Evolutionary conservation across 805 yeast species (phyloP).

Genomic region (Yarrowia sp.): DNA sequence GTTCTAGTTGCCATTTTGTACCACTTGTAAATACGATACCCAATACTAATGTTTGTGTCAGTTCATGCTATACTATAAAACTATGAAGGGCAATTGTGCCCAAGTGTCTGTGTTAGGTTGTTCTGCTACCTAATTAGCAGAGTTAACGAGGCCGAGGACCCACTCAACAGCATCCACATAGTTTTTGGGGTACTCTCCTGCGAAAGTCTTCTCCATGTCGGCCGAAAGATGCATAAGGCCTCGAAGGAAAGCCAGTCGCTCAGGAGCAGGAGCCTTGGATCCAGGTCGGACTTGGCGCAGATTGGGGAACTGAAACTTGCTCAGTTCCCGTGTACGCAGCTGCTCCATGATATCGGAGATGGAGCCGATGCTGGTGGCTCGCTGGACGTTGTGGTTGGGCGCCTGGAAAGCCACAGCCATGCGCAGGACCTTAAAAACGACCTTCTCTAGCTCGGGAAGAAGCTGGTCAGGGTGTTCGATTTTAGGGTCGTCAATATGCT

Average conservation of each 20-base stretch:
- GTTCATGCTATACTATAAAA: too few species aligned
- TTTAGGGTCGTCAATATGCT: background rate
- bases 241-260: conserved; percentile 4
- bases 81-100: too few species aligned
- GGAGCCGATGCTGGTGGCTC: conserved; percentile 2
- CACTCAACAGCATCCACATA: conserved; percentile 9
- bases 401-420: conserved; percentile 20
- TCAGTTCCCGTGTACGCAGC: background rate
- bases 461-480: background rate
- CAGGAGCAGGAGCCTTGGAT: background rate
- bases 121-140: too few species aligned
- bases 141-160: background rate
- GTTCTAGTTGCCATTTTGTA: background rate
- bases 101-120: too few species aligned
- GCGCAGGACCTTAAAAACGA: conserved; percentile 5
- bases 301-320: background rate
- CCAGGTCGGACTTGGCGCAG: background rate
- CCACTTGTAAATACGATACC: too few species aligned
- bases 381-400: background rate
- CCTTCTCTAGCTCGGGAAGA: conserved; percentile 2
- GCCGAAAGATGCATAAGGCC: conserved; percentile 9
- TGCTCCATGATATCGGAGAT: conserved; percentile 1
- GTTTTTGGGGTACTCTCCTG: conserved; percentile 11
- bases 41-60: too few species aligned
- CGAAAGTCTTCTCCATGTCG: background rate